Percentiles rank a stretch among this genome's conserved stretches.
phyloP scores from a whole-genome alignment of 2,329 filamentous ascomycete genomes.

The Alternaria sp. region DNA sequence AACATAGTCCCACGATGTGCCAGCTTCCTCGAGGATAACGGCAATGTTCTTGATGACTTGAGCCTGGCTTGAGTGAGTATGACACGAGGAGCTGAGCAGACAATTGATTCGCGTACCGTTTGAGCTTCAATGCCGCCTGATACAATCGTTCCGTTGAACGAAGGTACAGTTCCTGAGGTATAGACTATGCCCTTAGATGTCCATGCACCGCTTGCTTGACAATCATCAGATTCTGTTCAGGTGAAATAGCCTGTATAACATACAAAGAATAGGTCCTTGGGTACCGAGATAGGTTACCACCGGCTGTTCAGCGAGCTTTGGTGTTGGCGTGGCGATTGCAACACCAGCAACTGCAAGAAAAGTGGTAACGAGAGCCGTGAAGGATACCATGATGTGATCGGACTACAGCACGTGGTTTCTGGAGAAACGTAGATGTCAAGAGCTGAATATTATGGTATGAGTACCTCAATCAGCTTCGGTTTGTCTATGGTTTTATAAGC shows the following conservation, averaged over 20 bases:
- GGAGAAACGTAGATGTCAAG: not conserved
- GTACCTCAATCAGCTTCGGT: not conserved
- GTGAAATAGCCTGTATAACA: not conserved
- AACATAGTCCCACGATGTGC: conserved; percentile 46
- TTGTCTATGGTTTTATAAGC: conserved; percentile 1
- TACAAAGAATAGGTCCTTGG: conserved; percentile 42
- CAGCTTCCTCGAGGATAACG: conserved; percentile 40
- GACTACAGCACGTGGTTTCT: not conserved
- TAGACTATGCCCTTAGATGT: conserved; percentile 44
- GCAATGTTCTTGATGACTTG: conserved; percentile 48
- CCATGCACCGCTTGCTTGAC: conserved; percentile 37
- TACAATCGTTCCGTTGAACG: conserved; percentile 39
- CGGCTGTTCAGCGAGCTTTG: conserved; percentile 34
- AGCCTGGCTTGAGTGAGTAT: conserved; percentile 26
- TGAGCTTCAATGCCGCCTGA: conserved; percentile 37
- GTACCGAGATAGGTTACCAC: conserved; percentile 44
- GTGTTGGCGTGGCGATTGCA: conserved; percentile 26
- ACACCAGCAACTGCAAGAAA: conserved; percentile 26
- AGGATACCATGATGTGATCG: conserved; percentile 26
- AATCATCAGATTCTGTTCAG: not conserved
- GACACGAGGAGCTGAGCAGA: not conserved
- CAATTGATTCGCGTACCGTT: conserved; percentile 19
- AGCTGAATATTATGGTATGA: not conserved
- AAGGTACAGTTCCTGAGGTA: conserved; percentile 42
- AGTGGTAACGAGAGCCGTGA: conserved; percentile 31